A percentile compares a stretch with the other conserved stretches of the same genome.
Evolutionary conservation across 768 basidiomycete genomes (phyloP).

Genomic region (Paxillus involutus): DNA sequence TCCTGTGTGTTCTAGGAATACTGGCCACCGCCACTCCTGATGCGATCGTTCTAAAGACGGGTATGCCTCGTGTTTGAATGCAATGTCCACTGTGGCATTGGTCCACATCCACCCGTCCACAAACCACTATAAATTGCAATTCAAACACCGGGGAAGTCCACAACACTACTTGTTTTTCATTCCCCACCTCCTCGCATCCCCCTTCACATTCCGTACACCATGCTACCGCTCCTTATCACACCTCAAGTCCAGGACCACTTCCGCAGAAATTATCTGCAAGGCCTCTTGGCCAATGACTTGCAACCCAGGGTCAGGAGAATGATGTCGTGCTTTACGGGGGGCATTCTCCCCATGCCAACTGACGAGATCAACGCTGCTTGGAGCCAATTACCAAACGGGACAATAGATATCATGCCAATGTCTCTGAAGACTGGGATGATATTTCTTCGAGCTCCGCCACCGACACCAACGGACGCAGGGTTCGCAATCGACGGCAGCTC

Average conservation of each 20-base stretch:
- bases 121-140: slow-evolving; percentile 16
- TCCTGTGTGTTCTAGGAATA: slow-evolving; percentile 1
- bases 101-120: slow-evolving; percentile 24
- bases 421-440: background rate
- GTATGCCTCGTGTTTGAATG: slow-evolving; percentile 28
- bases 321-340: slow-evolving; percentile 13
- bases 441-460: slow-evolving; percentile 16
- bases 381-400: slow-evolving; percentile 27
- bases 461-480: slow-evolving; percentile 12
- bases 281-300: slow-evolving; percentile 15
- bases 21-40: slow-evolving; percentile 1
- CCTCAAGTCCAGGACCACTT: slow-evolving; percentile 10
- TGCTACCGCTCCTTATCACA: slow-evolving; percentile 4
- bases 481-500: slow-evolving; percentile 5
- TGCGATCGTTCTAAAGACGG: slow-evolving; percentile 4
- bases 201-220: background rate
- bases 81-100: slow-evolving; percentile 12
- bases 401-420: slow-evolving; percentile 5
- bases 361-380: slow-evolving; percentile 19
- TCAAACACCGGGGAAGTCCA: background rate
- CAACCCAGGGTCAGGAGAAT: slow-evolving; percentile 14
- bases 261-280: slow-evolving; percentile 7
- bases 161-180: background rate
- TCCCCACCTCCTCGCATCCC: background rate
- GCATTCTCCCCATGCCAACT: slow-evolving; percentile 18